Evolutionary conservation across 257 asterid species (phyloP).

Genomic region (Lithospermum erythrorhizon): DNA sequence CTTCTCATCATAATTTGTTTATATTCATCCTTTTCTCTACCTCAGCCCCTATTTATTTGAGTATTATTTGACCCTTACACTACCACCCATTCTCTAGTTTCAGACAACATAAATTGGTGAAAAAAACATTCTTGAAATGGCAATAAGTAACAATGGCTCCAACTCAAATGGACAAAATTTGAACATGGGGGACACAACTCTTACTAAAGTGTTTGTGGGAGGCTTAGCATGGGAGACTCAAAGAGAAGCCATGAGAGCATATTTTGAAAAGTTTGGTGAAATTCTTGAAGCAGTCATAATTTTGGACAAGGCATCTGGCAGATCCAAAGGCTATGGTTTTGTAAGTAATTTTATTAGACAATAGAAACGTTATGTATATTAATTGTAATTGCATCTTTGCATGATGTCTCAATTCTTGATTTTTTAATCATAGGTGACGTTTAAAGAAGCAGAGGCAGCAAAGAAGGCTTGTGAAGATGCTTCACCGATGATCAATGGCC

Average conservation of each 20-base stretch:
- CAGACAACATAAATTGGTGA: not conserved
- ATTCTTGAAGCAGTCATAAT: conserved; percentile 24
- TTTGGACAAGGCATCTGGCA: conserved; percentile 81
- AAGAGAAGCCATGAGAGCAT: conserved; percentile 61
- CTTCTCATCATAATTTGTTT: too few species aligned
- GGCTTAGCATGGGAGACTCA: conserved; percentile 98
- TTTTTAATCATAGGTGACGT: conserved; percentile 78
- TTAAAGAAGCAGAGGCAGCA: conserved; percentile 74
- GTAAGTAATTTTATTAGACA: conserved; percentile 52
- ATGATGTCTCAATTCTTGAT: too few species aligned
- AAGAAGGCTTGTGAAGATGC: conserved; percentile 86
- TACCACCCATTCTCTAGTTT: not conserved
- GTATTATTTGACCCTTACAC: not conserved
- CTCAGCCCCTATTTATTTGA: too few species aligned
- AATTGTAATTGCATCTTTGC: too few species aligned
- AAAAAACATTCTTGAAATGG: too few species aligned
- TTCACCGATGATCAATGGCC: conserved; percentile 77
- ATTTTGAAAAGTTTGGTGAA: conserved; percentile 69
- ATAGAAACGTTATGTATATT: too few species aligned
- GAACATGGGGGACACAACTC: conserved; percentile 40
- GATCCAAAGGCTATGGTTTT: conserved; percentile 98
- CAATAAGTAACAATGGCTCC: conserved; percentile 16
- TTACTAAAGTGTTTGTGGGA: conserved; percentile 89
- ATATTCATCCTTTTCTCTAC: too few species aligned
- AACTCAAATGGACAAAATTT: conserved; percentile 19